Evolutionary conservation across 2,329 filamentous ascomycete species (phyloP).

Genomic region (Nannizziopsis arthrosporioides): DNA sequence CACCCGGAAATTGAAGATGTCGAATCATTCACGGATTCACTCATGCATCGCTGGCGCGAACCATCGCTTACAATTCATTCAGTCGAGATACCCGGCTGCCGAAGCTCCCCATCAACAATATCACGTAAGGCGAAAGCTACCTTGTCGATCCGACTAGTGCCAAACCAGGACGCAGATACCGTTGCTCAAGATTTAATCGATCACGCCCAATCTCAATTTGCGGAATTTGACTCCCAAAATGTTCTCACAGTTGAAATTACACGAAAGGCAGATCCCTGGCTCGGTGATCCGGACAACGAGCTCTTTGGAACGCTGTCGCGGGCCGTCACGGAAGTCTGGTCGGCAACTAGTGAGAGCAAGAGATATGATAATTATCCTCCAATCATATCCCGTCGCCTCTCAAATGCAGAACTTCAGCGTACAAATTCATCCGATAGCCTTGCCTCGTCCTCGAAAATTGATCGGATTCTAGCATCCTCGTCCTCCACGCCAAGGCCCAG

Average conservation of each 20-base stretch:
- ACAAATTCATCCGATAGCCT: constrained; percentile 31
- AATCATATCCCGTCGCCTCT: constrained; percentile 15
- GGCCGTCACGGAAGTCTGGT: constrained; percentile 78
- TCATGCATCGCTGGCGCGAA: constrained; percentile 92
- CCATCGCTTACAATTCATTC: constrained; percentile 88
- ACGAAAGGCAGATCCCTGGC: constrained; percentile 90
- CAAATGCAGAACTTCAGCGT: constrained; percentile 20
- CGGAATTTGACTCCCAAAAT: constrained; percentile 66
- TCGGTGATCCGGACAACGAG: constrained; percentile 79
- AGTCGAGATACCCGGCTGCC: constrained; percentile 80
- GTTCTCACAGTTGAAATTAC: constrained; percentile 71
- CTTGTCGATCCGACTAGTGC: constrained; percentile 82
- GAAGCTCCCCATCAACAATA: constrained; percentile 72
- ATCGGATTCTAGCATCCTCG: constrained; percentile 29
- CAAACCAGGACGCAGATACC: constrained; percentile 76
- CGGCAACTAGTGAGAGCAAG: constrained; percentile 25
- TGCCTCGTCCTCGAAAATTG: constrained; percentile 25
- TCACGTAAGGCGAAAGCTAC: constrained; percentile 79
- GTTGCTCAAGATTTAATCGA: constrained; percentile 56
- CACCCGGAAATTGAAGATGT: constrained; percentile 54
- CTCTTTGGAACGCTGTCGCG: constrained; percentile 82
- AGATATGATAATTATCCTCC: constrained; percentile 28
- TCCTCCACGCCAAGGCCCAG: constrained; percentile 12
- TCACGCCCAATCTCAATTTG: constrained; percentile 62
- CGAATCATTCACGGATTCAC: constrained; percentile 62